phyloP scores from a whole-genome alignment of 768 basidiomycete species.

The Lactarius quietus region DNA sequence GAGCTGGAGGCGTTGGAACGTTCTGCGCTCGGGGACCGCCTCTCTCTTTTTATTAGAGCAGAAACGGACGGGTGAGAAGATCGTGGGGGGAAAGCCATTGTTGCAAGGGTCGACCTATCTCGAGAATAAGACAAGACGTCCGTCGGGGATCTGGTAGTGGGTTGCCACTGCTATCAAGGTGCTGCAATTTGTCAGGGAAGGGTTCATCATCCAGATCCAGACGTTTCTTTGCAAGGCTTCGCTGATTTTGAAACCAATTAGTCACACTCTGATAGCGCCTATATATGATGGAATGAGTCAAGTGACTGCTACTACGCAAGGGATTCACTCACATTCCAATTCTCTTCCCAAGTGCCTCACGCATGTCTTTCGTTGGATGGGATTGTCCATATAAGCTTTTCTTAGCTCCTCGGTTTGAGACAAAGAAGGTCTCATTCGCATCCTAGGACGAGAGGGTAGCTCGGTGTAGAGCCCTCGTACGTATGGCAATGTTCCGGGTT shows the following conservation, averaged over 20 bases:
- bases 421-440: constrained; percentile 58
- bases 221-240: constrained; percentile 70
- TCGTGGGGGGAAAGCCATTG: constrained; percentile 33
- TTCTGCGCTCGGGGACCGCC: constrained; percentile 31
- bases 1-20: constrained; percentile 36
- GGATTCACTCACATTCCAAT: constrained; percentile 66
- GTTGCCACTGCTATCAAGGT: constrained; percentile 29
- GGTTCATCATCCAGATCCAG: constrained; percentile 61
- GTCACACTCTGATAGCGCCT: constrained; percentile 80
- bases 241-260: constrained; percentile 88
- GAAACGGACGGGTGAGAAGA: constrained; percentile 43
- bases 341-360: constrained; percentile 58
- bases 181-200: constrained; percentile 30
- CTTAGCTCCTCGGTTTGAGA: constrained; percentile 68
- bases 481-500: constrained; percentile 49
- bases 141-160: constrained; percentile 24
- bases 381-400: constrained; percentile 58
- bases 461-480: constrained; percentile 39
- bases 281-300: constrained; percentile 22
- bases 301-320: constrained; percentile 7
- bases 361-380: constrained; percentile 68
- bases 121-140: constrained; percentile 29
- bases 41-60: constrained; percentile 36
- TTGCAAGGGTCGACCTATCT: constrained; percentile 33
- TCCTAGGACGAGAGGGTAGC: constrained; percentile 51